A percentile compares a stretch with the other conserved stretches of the same genome.
These are phyloP conservation scores for Leptodermis oblonga DNA, from an alignment of 257 asterid genomes.

Conservation along the genomic window DNA sequence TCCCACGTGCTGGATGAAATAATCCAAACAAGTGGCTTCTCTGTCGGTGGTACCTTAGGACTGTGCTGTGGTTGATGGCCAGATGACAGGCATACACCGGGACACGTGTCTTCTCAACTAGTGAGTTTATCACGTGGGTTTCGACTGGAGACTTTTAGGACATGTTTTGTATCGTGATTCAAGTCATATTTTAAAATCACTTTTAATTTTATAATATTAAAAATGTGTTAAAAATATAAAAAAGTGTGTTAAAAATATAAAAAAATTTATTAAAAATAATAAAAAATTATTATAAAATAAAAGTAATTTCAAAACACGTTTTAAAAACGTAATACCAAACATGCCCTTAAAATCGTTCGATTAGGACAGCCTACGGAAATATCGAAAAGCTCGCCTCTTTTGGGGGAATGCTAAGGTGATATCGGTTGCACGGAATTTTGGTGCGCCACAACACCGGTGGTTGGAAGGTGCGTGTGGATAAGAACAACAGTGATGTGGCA, in stretches of 20 bases:
- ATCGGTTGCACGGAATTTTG: neutral
- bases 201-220: too few species aligned
- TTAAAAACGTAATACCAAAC: too few species aligned
- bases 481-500: neutral
- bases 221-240: too few species aligned
- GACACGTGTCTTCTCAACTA: neutral
- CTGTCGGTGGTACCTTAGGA: neutral
- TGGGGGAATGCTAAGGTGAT: neutral
- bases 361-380: too few species aligned
- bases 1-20: constrained; percentile 12
- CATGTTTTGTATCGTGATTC: too few species aligned
- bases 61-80: neutral
- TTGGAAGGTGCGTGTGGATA: constrained; percentile 1
- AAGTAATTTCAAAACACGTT: too few species aligned
- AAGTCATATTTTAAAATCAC: too few species aligned
- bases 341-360: neutral
- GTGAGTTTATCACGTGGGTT: constrained; percentile 4
- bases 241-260: too few species aligned
- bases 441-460: too few species aligned
- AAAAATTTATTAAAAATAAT: too few species aligned
- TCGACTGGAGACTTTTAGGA: neutral
- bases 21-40: constrained; percentile 8
- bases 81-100: constrained; percentile 5
- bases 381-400: neutral
- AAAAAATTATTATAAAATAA: too few species aligned